Evolutionary conservation across 1,284 basidiomycete species (phyloP), one percentile per base, ranked within the genome.

Genomic region (Farysia itapuensis): DNA sequence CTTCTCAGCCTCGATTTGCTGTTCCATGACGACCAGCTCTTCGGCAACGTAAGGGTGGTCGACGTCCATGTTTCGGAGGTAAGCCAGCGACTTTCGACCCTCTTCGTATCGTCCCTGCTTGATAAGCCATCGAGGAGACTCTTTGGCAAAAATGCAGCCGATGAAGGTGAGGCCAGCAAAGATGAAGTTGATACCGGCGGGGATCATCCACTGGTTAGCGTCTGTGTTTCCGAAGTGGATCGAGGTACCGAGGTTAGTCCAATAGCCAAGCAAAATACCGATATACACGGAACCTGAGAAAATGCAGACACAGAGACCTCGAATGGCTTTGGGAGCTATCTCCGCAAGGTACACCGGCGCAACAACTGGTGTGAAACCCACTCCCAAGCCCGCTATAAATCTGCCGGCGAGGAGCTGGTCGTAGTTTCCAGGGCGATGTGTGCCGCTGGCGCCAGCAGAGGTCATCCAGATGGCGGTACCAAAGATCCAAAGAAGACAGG

Each of bases 401-500:
- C 65, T 51, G 8, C 65, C 65, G 35, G 57, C 63, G 11, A 65
- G 50, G 12, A 64, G 53, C 37, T 67, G 65, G 12, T 29, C 11
- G 31, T 64, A 49, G 45, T 60, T 64, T 3, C 61, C 57, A n/a
- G n/a, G n/a, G 18, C 26, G 37, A 34, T 61, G 58, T 7, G 47
- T 35, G 15, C 47, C 63, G 33, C 39, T 30, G 1, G 44, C 31
- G 7, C 49, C 56, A 6, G 56, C 56, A 12, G 59, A 58, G 9
- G 64, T 57, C 44, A 67, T 52, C 64, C 64, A 67, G 33, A 67
- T 61, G 20, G 52, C 48, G 8, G 64, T 61, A 20, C 64, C 64
- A 4, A 67, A 33, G 35, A 65, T 57, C 64, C 64, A 67, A 24
- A 65, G 42, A 6, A 67, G 28, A 44, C 61, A 64, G 19, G 54